These are phyloP conservation scores for Zymoseptoria ardabiliae DNA, from an alignment of 2,329 filamentous ascomycete genomes.

Conservation along the genomic window DNA sequence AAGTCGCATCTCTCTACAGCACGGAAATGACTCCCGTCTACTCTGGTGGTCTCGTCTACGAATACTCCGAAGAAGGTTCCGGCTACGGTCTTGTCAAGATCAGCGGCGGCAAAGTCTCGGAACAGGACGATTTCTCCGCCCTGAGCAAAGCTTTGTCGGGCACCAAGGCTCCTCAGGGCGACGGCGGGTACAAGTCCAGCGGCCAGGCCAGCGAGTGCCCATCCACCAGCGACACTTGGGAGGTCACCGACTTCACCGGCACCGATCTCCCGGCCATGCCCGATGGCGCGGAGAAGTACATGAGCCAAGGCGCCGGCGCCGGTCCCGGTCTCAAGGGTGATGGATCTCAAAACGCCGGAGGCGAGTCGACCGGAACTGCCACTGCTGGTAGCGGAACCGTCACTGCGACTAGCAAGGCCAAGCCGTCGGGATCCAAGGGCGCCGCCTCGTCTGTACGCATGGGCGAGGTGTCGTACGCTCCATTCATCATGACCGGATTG, in stretches of 20 bases:
- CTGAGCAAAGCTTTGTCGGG: conserved; percentile 46
- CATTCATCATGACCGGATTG: conserved; percentile 45
- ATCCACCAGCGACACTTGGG: conserved; percentile 46
- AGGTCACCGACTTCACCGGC: conserved; percentile 43
- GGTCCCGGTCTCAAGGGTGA: conserved; percentile 49
- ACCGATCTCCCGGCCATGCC: conserved; percentile 50
- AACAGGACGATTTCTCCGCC: conserved; percentile 54
- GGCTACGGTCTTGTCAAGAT: conserved; percentile 74
- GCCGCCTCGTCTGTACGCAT: conserved; percentile 40
- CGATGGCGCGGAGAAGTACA: conserved; percentile 46
- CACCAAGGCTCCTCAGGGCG: conserved; percentile 46
- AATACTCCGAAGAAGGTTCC: conserved; percentile 76
- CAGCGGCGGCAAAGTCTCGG: conserved; percentile 44
- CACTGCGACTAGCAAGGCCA: conserved; percentile 29
- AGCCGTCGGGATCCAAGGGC: conserved; percentile 28
- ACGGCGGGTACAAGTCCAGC: conserved; percentile 53
- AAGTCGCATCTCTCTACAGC: conserved; percentile 73
- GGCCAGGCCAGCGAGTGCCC: conserved; percentile 50
- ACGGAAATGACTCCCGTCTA: conserved; percentile 79
- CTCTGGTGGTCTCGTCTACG: conserved; percentile 93
- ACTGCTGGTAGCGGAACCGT: conserved; percentile 44
- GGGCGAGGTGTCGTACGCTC: conserved; percentile 42
- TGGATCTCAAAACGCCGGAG: conserved; percentile 51
- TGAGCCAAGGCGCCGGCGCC: conserved; percentile 51
- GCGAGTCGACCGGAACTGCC: conserved; percentile 42